These are phyloP conservation scores for Ceratocystis cubensis DNA, from an alignment of 2,329 filamentous ascomycete species.

Conservation along the genomic window DNA sequence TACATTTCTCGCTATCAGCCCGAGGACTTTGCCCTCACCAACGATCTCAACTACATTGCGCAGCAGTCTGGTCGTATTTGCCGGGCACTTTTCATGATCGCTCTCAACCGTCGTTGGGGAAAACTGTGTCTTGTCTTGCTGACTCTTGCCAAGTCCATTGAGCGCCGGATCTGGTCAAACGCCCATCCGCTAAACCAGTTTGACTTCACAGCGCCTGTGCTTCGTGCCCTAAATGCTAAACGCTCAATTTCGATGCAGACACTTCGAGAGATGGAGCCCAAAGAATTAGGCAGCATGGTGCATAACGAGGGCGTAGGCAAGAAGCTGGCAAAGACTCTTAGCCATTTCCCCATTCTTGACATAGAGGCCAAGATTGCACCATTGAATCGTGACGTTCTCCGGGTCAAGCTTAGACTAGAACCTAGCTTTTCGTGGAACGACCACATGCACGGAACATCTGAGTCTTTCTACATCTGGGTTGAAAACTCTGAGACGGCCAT, in stretches of 20 bases:
- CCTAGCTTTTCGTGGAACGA: conserved; percentile 95
- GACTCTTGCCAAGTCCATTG: conserved; percentile 90
- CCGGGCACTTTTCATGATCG: conserved; percentile 92
- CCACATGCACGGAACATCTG: conserved; percentile 79
- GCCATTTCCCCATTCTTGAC: conserved; percentile 83
- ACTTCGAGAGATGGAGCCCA: conserved; percentile 82
- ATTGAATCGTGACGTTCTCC: conserved; percentile 81
- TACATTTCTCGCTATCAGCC: conserved; percentile 81
- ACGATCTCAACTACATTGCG: conserved; percentile 86
- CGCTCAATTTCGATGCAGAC: conserved; percentile 63
- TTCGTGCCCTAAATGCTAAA: conserved; percentile 77
- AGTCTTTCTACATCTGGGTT: conserved; percentile 98
- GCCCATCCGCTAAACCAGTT: conserved; percentile 94
- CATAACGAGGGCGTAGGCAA: conserved; percentile 81
- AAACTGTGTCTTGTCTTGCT: conserved; percentile 86
- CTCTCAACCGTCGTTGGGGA: conserved; percentile 87
- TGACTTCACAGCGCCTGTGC: conserved; percentile 68
- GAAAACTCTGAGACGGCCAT: conserved; percentile 96
- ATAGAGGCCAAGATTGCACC: conserved; percentile 93
- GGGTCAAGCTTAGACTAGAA: conserved; percentile 75
- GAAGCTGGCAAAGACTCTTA: conserved; percentile 66
- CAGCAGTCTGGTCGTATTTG: conserved; percentile 94
- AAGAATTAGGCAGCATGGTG: conserved; percentile 81
- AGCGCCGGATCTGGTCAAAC: conserved; percentile 89
- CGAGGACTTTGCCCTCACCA: conserved; percentile 86